Base-by-base conservation (phyloP, 2,329 filamentous ascomycete genomes). In the Teratosphaeria pseudoeucalypti region DNA sequence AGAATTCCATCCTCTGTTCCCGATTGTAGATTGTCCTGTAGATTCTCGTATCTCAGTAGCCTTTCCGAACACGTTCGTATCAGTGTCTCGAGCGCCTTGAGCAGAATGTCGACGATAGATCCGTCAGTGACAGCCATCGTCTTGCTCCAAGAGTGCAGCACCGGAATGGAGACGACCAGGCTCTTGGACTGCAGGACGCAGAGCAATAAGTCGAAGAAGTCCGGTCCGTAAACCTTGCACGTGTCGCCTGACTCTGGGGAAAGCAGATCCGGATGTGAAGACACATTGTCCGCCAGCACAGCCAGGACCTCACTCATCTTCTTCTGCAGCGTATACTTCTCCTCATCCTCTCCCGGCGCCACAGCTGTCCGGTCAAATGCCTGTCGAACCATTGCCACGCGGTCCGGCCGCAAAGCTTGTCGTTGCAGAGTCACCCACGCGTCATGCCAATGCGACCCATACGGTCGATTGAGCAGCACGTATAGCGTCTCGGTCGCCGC, bases 231-330 rank as follows among this genome's bases (percentile, higher is more conserved):
- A 58, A 85, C 78, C 39, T 79, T 79, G 71, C 74, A 19, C 14
- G 19, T 11, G 14, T 37, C 27, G 14, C 27, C 26, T 16, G 27
- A 14, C 11, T 56, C 32, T 6, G 23, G 4, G 16, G 26, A 23
- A 6, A 56, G 14, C 11, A 34, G 80, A 60, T 88, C 85, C 39
- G 92, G 78, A 53, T 84, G 78, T 62, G 89, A 84, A 68, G 94
- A 89, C 61, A 96, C 81, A 68, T 92, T 92, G 64, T 89, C 87
- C 19, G 89, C 90, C 16, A 96, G 79, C 67, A 89, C 89, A 27
- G 92, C 92, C 10, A 96, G 79, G 77, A 96, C 89, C 82, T 99
- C 94, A 1, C 92, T 91, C 54, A 97, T 84, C 74, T 95, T 96
- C 77, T 97, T 97, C 49, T 89, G 85, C 66, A 96, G 85, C 58